Base-by-base conservation (phyloP, 2,329 filamentous ascomycete genomes). In the Eutypa lata region DNA sequence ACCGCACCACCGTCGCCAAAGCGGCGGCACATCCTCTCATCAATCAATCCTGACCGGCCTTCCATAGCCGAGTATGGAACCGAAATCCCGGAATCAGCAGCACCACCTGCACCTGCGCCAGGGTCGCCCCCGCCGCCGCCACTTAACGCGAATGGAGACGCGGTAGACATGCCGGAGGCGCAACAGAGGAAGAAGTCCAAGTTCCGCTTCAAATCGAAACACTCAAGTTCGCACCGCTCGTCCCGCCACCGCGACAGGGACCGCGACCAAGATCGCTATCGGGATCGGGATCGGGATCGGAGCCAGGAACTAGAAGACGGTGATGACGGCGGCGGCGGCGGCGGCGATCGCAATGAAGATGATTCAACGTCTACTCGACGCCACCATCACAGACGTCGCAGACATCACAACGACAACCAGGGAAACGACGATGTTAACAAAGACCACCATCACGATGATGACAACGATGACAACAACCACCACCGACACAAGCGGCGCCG, bases 191-290 rank as follows among this genome's bases (percentile, higher is more conserved):
- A 60, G 47, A 57, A 67, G 2, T 69, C 69, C 19, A 73, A 66
- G 50, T 73, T 76, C 54, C 71, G 74, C 37, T 75, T 76, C 61
- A 76, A 76, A 53, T 72, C 71, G 3, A 69, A 68, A 49, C 58
- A 61, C 51, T 63, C 68, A 7, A 57, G 57, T 6, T 64, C 63
- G 2, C 62, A 61, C 47, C 55, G 54, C 21, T 60, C 63, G 4
- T 66, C 64, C 8, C 58, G 58, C n/a, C 59, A 55, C 46, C 59
- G 53, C 46, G 56, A 57, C 33, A 49, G 48, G 21, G 58, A 57
- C 4, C 47, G 18, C 8, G 48, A 57, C 14, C 33, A 47, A 6
- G 49, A 47, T 22, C 53, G 61, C 22, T 53, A 61, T 6, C 33
- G 48, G 7, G 49, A 47, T 22, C 53, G 61, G 22, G 54, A 61